Conservation (phyloP, 257 asterid genomes). For the Solanum acaule region DNA sequence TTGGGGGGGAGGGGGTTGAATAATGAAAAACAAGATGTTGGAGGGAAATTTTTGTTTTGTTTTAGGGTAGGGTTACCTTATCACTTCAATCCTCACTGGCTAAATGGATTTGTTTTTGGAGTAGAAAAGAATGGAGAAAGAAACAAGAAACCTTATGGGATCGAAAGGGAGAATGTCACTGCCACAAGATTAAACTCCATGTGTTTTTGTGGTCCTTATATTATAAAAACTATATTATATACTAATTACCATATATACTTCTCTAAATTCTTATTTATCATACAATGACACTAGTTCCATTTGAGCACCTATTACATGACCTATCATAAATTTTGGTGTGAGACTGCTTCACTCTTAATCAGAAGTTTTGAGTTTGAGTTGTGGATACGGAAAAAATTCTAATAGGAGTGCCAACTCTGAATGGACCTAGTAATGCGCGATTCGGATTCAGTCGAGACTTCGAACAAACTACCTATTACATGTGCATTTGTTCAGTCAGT, state of each 20-base stretch:
- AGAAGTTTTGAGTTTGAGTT: not conserved
- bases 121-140: slow-evolving; percentile 15
- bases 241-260: not conserved
- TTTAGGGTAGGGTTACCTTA: slow-evolving; percentile 18
- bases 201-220: slow-evolving; percentile 24
- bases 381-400: too few relatives aligned
- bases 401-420: too few relatives aligned
- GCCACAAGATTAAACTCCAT: slow-evolving; percentile 11
- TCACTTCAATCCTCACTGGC: slow-evolving; percentile 25
- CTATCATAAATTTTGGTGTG: not conserved
- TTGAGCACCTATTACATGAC: not conserved
- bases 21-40: not conserved
- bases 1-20: not conserved
- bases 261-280: not conserved
- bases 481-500: too few relatives aligned
- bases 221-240: not conserved
- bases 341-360: not conserved
- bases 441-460: too few relatives aligned
- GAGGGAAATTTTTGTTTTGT: slow-evolving; percentile 1
- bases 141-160: slow-evolving; percentile 29
- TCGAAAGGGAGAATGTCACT: slow-evolving; percentile 10
- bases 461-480: too few relatives aligned
- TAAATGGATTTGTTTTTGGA: not conserved
- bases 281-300: not conserved
- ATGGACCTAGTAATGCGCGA: fast-evolving